Conservation (phyloP, 805 yeast species). For the Cyberlindnera samutprakarnensis region DNA sequence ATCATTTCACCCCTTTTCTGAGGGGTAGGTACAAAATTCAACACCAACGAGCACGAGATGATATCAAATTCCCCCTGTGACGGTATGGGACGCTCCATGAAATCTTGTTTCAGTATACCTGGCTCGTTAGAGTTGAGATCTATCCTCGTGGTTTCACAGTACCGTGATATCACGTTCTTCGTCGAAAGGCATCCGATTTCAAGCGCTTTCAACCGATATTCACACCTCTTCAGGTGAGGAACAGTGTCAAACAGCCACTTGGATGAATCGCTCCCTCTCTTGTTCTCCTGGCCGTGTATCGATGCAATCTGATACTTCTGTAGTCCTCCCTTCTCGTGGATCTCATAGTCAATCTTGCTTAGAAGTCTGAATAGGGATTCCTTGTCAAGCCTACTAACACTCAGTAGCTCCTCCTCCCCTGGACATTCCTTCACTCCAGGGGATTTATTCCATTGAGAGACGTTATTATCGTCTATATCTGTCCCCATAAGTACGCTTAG, state of each 20-base stretch:
- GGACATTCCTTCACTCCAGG: constrained; percentile 7
- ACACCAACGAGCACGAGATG: constrained; percentile 77
- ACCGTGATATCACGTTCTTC: constrained; percentile 51
- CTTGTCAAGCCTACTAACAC: constrained; percentile 8
- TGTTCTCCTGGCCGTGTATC: constrained; percentile 67
- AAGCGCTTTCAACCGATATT: constrained; percentile 44
- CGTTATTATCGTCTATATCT: constrained; percentile 20
- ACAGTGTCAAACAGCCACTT: constrained; percentile 73
- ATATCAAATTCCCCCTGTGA: constrained; percentile 39
- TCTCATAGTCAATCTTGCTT: constrained; percentile 55
- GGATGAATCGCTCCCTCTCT: constrained; percentile 90
- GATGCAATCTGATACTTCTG: constrained; percentile 80
- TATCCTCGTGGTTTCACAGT: constrained; percentile 39
- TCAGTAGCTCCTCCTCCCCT: constrained; percentile 13
- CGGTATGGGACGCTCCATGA: constrained; percentile 71
- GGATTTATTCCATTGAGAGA: constrained; percentile 7
- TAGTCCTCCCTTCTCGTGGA: constrained; percentile 65
- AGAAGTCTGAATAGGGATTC: constrained; percentile 25
- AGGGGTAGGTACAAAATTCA: constrained; percentile 81
- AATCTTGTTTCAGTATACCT: constrained; percentile 69
- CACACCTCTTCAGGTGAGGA: constrained; percentile 23
- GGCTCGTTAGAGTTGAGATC: constrained; percentile 80
- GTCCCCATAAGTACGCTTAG: constrained; percentile 20
- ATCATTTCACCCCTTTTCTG: constrained; percentile 73
- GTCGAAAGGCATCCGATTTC: constrained; percentile 83